Evolutionary conservation across 2,329 filamentous ascomycete species (phyloP), one percentile per base, ranked within the genome.

Genomic region (Cordyceps cateniannulata): DNA sequence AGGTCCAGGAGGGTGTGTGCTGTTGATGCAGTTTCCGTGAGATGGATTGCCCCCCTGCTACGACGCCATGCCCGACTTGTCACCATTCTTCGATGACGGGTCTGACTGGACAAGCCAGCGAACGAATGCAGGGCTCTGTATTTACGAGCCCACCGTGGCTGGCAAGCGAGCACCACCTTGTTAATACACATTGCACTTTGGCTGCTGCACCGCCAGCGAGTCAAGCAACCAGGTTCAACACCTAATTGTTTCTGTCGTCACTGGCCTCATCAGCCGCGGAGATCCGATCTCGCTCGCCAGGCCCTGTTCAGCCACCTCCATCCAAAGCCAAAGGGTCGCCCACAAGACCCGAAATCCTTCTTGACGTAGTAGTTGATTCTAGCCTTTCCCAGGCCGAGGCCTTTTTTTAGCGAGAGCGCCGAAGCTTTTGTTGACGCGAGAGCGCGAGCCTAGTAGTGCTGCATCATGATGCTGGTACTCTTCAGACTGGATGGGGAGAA

Each of bases 211-310:
- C 18, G 25, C 55, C 55, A 32, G 22, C 45, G 6, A 32, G 40
- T 27, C 29, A 16, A 20, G 12, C 5, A 42, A 42, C 38, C 4
- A 42, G 38, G 12, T n/a, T 20, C 22, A 25, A 25, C 5, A 25
- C 32, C 29, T 20, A 16, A n/a, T 29, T 32, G 45, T 14, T 27
- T 51, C 56, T 59, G 48, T 59, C 48, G 56, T 59, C 56, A 59
- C 48, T 59, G 35, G n/a, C 59, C 27, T 27, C 38, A 32, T 27
- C 59, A 60, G 59, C 50, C 58, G 50, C 51, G 51, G 59, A 60
- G 59, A 60, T 60, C 59, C 51, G 51, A 60, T 60, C 59, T 60
- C 51, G 59, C 45, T 32, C 45, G 25, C 14, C 3, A n/a, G 16
- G 38, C 49, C 42, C 35, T 40, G 25, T 42, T 42, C 58, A 54